A percentile compares a stretch with the other conserved stretches of the same genome.
Conservation (phyloP, 495 filamentous ascomycete species). For the Neurospora cerealis region DNA sequence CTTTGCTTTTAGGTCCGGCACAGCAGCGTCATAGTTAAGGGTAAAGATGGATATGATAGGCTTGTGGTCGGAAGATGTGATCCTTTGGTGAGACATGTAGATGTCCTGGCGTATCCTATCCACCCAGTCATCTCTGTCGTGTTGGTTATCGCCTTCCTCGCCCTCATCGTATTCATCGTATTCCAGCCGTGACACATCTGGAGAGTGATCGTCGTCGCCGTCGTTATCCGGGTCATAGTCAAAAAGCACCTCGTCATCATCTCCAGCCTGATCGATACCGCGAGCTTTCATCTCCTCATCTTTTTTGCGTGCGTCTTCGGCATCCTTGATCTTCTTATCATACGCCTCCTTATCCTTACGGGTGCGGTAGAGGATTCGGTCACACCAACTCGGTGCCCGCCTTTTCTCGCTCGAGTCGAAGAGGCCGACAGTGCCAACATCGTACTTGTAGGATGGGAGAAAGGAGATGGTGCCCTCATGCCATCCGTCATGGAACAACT, state of each 20-base stretch:
- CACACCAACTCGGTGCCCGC: constrained; percentile 91
- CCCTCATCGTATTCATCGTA: constrained; percentile 55
- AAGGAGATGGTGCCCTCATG: constrained; percentile 81
- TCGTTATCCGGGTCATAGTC: constrained; percentile 84
- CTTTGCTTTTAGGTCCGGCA: constrained; percentile 69
- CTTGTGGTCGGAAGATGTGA: constrained; percentile 93
- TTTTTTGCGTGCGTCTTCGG: constrained; percentile 54
- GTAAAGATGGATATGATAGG: constrained; percentile 73
- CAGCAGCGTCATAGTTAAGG: constrained; percentile 73
- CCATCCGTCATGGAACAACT: constrained; percentile 86
- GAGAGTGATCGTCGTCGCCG: constrained; percentile 30
- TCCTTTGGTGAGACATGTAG: constrained; percentile 80
- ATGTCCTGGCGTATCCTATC: constrained; percentile 56
- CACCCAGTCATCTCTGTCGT: constrained; percentile 45
- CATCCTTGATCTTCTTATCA: constrained; percentile 53
- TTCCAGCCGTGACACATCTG: constrained; percentile 32
- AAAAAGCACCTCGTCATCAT: constrained; percentile 79
- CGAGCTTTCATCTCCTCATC: constrained; percentile 79
- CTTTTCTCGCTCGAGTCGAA: constrained; percentile 95
- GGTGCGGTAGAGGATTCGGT: constrained; percentile 84
- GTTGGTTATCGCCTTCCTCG: constrained; percentile 28
- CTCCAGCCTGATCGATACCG: constrained; percentile 61
- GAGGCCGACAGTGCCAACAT: constrained; percentile 82
- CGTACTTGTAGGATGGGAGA: constrained; percentile 92
- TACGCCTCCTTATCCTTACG: constrained; percentile 60